Percentiles rank a stretch among this genome's conserved stretches.
These are phyloP conservation scores for Hanseniaspora occidentalis DNA, from an alignment of 805 yeast genomes.

Conservation along the genomic window DNA sequence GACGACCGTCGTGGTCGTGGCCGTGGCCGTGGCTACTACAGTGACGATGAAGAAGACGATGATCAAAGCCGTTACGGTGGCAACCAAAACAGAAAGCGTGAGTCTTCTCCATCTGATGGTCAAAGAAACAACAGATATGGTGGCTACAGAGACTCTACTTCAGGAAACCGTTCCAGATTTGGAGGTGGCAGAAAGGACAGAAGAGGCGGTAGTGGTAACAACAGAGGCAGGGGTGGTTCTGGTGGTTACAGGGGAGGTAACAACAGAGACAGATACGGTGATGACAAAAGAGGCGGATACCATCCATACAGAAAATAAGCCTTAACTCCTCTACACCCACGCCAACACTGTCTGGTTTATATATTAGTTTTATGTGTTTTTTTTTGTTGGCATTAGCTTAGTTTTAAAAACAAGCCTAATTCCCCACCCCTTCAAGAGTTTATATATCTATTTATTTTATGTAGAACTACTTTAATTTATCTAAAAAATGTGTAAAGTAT, in stretches of 20 bases:
- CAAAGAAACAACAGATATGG: not conserved
- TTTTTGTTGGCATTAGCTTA: too few species aligned
- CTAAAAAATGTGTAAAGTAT: too few species aligned
- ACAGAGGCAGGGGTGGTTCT: constrained; percentile 4
- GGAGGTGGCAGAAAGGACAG: constrained; percentile 2
- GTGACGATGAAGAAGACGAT: constrained; percentile 14
- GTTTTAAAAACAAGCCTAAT: too few species aligned
- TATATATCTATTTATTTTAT: too few species aligned
- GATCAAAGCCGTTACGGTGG: constrained; percentile 16
- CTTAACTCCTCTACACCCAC: too few species aligned
- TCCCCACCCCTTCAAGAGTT: too few species aligned
- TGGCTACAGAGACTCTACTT: constrained; percentile 1
- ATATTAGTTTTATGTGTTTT: too few species aligned
- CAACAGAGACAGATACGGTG: constrained; percentile 1
- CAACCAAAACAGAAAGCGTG: constrained; percentile 10
- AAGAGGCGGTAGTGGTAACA: constrained; percentile 5
- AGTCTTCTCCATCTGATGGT: not conserved
- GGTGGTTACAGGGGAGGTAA: constrained; percentile 2
- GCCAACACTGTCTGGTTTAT: too few species aligned
- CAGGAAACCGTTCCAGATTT: not conserved
- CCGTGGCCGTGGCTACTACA: constrained; percentile 9
- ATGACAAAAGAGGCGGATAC: constrained; percentile 17
- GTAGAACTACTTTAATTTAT: too few species aligned
- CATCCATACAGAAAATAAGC: constrained; percentile 24
- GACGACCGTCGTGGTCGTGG: constrained; percentile 10